These are phyloP conservation scores for Microsporum audouinii DNA, from an alignment of 2,329 filamentous ascomycete species.

Conservation along the genomic window DNA sequence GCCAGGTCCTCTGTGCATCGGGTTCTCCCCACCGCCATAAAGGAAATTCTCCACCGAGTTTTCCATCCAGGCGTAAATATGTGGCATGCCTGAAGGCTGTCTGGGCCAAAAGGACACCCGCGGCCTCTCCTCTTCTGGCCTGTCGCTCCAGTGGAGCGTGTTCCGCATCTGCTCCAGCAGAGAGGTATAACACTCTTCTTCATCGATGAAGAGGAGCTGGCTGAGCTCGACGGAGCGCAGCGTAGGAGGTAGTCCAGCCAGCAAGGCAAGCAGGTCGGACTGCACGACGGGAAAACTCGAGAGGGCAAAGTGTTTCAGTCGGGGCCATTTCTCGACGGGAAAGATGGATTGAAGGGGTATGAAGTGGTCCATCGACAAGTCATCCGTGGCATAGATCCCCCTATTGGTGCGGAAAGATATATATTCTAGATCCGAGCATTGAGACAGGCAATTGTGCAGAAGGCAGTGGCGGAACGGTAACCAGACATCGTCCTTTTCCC, in stretches of 20 bases:
- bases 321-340: neutral
- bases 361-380: neutral
- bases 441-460: neutral
- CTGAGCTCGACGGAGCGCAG: neutral
- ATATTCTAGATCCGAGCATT: neutral
- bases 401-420: neutral
- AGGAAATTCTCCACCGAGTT: neutral
- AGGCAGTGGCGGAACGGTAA: neutral
- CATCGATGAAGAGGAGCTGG: neutral
- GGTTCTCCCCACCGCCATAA: neutral
- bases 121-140: neutral
- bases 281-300: neutral
- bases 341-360: neutral
- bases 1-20: too few species aligned
- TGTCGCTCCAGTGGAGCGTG: neutral
- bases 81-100: neutral
- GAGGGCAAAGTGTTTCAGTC: neutral
- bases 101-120: neutral
- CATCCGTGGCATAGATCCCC: neutral
- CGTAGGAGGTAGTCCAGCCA: neutral
- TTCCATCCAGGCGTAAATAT: neutral
- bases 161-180: neutral
- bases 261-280: neutral
- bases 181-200: neutral
- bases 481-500: neutral